Evolutionary conservation across 2,329 filamentous ascomycete species (phyloP).

Genomic region (Botrytis medusae): DNA sequence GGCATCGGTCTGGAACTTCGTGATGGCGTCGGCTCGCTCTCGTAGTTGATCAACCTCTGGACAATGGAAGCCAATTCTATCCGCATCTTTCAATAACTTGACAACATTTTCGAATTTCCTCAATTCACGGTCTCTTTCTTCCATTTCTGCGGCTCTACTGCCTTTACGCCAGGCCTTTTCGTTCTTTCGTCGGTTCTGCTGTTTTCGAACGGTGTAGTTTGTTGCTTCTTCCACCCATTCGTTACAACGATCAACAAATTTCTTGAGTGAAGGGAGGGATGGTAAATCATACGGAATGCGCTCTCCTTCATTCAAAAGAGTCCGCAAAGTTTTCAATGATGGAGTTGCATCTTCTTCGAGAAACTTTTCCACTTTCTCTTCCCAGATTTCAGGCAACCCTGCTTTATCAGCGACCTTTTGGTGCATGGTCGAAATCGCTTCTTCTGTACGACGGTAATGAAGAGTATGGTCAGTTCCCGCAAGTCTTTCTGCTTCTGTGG

Average conservation of each 20-base stretch:
- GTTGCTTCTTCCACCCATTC: slow-evolving; percentile 98
- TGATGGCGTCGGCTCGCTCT: slow-evolving; percentile 82
- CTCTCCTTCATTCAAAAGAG: slow-evolving; percentile 87
- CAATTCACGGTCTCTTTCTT: slow-evolving; percentile 79
- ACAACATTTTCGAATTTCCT: slow-evolving; percentile 88
- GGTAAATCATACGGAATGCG: slow-evolving; percentile 89
- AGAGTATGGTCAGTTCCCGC: slow-evolving; percentile 70
- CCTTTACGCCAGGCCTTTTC: slow-evolving; percentile 81
- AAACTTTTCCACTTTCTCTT: slow-evolving; percentile 81
- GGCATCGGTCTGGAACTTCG: slow-evolving; percentile 78
- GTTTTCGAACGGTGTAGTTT: slow-evolving; percentile 94
- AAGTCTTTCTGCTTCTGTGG: slow-evolving; percentile 65
- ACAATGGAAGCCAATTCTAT: slow-evolving; percentile 88
- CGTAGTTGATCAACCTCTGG: slow-evolving; percentile 83
- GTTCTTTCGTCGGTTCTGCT: slow-evolving; percentile 94
- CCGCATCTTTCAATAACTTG: slow-evolving; percentile 78
- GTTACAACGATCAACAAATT: slow-evolving; percentile 94
- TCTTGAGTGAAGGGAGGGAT: slow-evolving; percentile 76
- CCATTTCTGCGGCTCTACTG: slow-evolving; percentile 75
- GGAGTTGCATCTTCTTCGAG: slow-evolving; percentile 83
- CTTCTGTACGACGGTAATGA: slow-evolving; percentile 73
- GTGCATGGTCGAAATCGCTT: slow-evolving; percentile 64
- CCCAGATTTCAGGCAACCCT: slow-evolving; percentile 81
- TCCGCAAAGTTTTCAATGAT: slow-evolving; percentile 80
- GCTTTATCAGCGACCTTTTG: slow-evolving; percentile 85